phyloP scores from a whole-genome alignment of 257 asterid species.

The Fraxinus excelsior region DNA sequence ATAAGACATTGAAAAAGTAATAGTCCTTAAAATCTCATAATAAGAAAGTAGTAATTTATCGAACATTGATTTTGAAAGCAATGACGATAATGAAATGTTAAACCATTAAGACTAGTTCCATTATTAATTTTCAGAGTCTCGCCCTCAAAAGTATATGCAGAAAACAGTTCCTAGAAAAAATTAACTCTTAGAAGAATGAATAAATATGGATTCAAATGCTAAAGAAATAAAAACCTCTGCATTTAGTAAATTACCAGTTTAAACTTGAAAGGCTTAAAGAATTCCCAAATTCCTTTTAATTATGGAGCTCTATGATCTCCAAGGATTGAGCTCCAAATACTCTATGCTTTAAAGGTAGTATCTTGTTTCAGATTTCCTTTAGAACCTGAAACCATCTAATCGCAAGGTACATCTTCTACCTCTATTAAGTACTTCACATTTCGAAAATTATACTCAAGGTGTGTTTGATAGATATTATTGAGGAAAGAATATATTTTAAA shows the following conservation, averaged over 20 bases:
- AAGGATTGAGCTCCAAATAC: not conserved
- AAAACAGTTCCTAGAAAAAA: not conserved
- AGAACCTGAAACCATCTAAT: not conserved
- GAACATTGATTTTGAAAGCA: no score
- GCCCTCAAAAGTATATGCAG: not conserved
- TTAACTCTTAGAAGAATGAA: not conserved
- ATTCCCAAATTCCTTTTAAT: not conserved
- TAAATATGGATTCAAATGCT: no score
- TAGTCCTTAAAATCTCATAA: no score
- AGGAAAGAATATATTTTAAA: no score
- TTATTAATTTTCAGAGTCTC: no score
- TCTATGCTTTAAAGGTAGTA: not conserved
- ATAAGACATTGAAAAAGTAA: no score
- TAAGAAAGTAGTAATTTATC: no score
- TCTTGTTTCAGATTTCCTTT: not conserved
- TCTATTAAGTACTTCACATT: not conserved
- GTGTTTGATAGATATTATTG: no score
- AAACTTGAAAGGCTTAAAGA: not conserved
- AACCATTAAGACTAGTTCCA: not conserved
- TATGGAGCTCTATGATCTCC: not conserved
- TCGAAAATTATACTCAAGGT: not conserved
- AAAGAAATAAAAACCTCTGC: not conserved
- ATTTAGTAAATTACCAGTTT: not conserved
- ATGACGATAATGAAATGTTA: no score
- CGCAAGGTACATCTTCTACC: not conserved